phyloP scores from a whole-genome alignment of 768 basidiomycete species.

The Kwoniella newhampshirensis region DNA sequence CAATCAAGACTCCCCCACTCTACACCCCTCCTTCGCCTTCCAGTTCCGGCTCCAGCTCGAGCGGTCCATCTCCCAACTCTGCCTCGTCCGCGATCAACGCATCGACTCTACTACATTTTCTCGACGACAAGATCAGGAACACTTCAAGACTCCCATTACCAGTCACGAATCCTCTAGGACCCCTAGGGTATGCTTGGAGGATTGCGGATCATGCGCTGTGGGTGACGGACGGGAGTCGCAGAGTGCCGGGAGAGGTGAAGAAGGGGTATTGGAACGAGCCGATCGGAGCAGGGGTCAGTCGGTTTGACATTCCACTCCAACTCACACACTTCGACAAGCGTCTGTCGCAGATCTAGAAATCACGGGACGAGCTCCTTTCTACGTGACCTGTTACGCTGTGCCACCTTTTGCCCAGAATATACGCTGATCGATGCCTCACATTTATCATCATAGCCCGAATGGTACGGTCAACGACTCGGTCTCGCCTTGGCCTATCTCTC shows the following conservation, averaged over 20 bases:
- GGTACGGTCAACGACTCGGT: slow-evolving; percentile 34
- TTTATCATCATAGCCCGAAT: slow-evolving; percentile 29
- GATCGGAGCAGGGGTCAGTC: slow-evolving; percentile 37
- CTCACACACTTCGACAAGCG: neutral
- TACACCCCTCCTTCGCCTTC: slow-evolving; percentile 13
- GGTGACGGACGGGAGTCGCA: slow-evolving; percentile 13
- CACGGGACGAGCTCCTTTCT: neutral
- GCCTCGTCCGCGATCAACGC: slow-evolving; percentile 15
- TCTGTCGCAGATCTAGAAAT: neutral
- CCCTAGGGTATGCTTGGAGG: slow-evolving; percentile 36
- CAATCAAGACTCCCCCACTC: slow-evolving; percentile 8
- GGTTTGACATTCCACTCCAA: neutral
- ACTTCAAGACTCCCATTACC: slow-evolving; percentile 26
- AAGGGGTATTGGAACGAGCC: slow-evolving; percentile 39
- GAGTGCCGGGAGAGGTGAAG: slow-evolving; percentile 7
- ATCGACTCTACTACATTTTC: slow-evolving; percentile 1
- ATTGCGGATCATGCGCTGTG: slow-evolving; percentile 37
- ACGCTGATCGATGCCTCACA: neutral
- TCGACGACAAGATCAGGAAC: no score
- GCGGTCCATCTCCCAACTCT: no score
- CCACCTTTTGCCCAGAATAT: neutral
- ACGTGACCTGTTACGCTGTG: neutral
- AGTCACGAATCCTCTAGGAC: slow-evolving; percentile 34
- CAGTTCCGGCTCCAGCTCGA: no score
- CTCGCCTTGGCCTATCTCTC: slow-evolving; percentile 34